Base-by-base conservation (phyloP, 1,284 basidiomycete species). In the Coniferiporia weirii region DNA sequence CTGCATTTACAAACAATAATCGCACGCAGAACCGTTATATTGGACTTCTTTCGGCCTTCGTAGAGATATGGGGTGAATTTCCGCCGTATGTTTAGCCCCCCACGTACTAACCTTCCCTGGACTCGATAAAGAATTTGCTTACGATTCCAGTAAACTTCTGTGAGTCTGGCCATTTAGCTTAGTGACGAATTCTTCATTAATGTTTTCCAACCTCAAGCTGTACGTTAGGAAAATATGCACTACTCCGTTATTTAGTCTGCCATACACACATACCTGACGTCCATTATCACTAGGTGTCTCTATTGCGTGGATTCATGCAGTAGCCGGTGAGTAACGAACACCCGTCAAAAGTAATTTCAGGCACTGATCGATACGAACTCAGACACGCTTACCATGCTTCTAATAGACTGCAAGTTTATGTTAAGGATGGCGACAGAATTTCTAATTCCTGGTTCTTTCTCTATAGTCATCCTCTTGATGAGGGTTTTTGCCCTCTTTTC, bases 391-490 rank as follows among this genome's bases (percentile, higher is more conserved):
- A 27, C 27, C 27, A 56, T 56, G 17, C 44, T 49, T 3, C 17
- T 56, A 45, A 56, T 56, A 27, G 55, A 56, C 34, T 36, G 55
- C 47, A 20, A 49, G 36, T 56, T n/a, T 20, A 7, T 22, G 22
- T 27, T 32, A 10, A 1, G 19, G 1, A 17, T 36, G 6, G n/a
- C 7, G 17, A 22, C 10, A 35, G 27, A 27, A 12, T 10, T 15
- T 12, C 19, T 40, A 19, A 8, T 5, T 27, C 27, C 27, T 27
- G n/a, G 27, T 27, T 13, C 22, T 15, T 10, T 19, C 4, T 40
- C 12, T 50, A 27, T 38, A 56, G 55, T 10, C 8, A 56, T 56
- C 43, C 35, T 56, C 13, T 44, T 56, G 49, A 22, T 56, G 55
- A 48, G 55, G 22, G 55, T 49, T 19, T 15, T 56, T 3, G 55